A percentile compares a stretch with the other conserved stretches of the same genome.
phyloP scores from a whole-genome alignment of 345 rosid species.

The Lumnitzera racemosa region DNA sequence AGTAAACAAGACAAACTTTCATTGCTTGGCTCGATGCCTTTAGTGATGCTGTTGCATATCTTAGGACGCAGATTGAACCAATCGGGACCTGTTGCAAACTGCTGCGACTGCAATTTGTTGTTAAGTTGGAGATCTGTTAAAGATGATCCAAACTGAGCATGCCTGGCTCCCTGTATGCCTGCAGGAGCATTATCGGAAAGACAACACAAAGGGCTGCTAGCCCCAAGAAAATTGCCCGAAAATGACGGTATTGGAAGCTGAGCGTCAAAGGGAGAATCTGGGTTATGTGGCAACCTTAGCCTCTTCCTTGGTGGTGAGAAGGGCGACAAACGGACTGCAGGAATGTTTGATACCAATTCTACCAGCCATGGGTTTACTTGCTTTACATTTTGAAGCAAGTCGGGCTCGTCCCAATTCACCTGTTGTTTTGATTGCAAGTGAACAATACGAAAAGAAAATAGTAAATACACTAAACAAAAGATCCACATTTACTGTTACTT shows the following conservation, averaged over 20 bases:
- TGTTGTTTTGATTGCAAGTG: conserved; percentile 13
- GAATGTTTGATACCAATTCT: conserved; percentile 79
- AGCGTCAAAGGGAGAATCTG: conserved; percentile 48
- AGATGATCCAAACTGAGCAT: conserved; percentile 73
- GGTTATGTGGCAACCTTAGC: conserved; percentile 52
- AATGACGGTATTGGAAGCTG: conserved; percentile 48
- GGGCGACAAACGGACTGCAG: conserved; percentile 58
- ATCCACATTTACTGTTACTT: no score
- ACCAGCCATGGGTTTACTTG: conserved; percentile 92
- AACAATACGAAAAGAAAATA: neutral
- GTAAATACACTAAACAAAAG: no score
- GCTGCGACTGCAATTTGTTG: conserved; percentile 51
- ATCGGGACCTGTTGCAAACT: conserved; percentile 46
- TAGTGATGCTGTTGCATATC: conserved; percentile 27
- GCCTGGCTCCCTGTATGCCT: conserved; percentile 99
- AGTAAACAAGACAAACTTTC: conserved; percentile 68
- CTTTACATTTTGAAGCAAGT: conserved; percentile 82
- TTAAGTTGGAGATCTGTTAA: conserved; percentile 56
- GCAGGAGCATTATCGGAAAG: conserved; percentile 70
- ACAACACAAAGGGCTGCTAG: conserved; percentile 48
- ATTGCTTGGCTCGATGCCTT: conserved; percentile 21
- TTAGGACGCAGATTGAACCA: conserved; percentile 36
- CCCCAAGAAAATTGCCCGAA: conserved; percentile 39
- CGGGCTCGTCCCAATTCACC: conserved; percentile 99
- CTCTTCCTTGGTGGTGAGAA: conserved; percentile 83